Percentiles rank a stretch among this genome's conserved stretches.
phyloP scores from a whole-genome alignment of 345 rosid species.

The Diplotaxis tenuifolia region DNA sequence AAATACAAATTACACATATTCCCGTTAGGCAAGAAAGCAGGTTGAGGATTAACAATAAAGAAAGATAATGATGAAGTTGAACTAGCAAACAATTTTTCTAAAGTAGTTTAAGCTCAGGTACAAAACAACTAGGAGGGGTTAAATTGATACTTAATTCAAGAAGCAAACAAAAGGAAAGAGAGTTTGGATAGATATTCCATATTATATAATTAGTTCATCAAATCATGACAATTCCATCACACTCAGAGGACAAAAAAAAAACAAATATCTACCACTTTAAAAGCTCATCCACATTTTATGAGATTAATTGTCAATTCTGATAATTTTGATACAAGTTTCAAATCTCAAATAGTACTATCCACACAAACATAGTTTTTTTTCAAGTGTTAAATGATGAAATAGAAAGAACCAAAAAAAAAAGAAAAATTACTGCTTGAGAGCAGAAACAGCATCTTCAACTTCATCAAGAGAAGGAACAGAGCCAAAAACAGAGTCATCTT shows the following conservation, averaged over 20 bases:
- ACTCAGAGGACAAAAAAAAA: neutral
- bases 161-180: slow-evolving; percentile 5
- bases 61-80: neutral
- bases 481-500: slow-evolving; percentile 50
- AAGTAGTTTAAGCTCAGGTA: neutral
- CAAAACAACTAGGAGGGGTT: neutral
- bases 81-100: slow-evolving; percentile 5
- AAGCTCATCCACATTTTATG: slow-evolving; percentile 2
- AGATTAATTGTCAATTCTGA: neutral
- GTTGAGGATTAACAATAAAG: neutral
- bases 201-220: slow-evolving; percentile 6
- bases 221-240: slow-evolving; percentile 25
- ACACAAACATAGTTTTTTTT: neutral
- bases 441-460: slow-evolving; percentile 74
- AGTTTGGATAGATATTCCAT: slow-evolving; percentile 3
- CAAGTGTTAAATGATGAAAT: too few relatives aligned
- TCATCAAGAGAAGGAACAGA: slow-evolving; percentile 82
- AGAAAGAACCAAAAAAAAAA: neutral
- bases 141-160: slow-evolving; percentile 1
- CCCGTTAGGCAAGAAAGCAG: neutral
- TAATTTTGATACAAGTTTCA: neutral
- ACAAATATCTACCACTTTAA: neutral
- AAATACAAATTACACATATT: neutral
- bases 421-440: slow-evolving; percentile 55
- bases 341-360: slow-evolving; percentile 1